Evolutionary conservation across 495 filamentous ascomycete species (phyloP).

Genomic region (Tuber melanosporum): DNA sequence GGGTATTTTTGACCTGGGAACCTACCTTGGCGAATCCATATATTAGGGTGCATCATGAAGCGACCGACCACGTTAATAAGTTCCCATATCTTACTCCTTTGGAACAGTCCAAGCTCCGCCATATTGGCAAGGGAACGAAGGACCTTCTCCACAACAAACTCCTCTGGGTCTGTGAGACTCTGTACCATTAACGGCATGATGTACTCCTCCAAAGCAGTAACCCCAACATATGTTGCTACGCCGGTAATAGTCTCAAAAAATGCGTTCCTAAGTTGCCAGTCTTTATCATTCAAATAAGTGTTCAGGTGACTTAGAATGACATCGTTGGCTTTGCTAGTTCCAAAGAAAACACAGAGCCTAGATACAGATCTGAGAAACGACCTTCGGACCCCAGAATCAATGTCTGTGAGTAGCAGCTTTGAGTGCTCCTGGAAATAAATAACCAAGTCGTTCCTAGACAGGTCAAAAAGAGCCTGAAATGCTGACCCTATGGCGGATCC

Average conservation of each 20-base stretch:
- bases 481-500: constrained; percentile 53
- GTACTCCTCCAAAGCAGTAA: constrained; percentile 83
- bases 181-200: constrained; percentile 95
- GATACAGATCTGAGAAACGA: constrained; percentile 93
- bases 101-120: constrained; percentile 79
- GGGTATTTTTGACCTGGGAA: neutral
- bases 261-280: constrained; percentile 94
- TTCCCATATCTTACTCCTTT: constrained; percentile 78
- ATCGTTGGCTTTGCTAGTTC: constrained; percentile 79
- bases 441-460: constrained; percentile 67
- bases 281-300: constrained; percentile 92
- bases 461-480: constrained; percentile 77
- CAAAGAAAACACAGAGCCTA: constrained; percentile 91
- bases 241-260: constrained; percentile 95
- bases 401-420: constrained; percentile 80
- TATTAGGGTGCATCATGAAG: constrained; percentile 87
- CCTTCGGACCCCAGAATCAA: constrained; percentile 76
- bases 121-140: constrained; percentile 83
- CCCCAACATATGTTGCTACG: constrained; percentile 83
- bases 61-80: constrained; percentile 69
- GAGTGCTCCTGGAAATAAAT: constrained; percentile 79
- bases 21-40: constrained; percentile 75
- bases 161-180: constrained; percentile 91
- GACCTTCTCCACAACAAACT: constrained; percentile 88
- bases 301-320: constrained; percentile 92